Evolutionary conservation across 208 protist genomes (phyloP).

Genomic region (Willaertia magna): DNA sequence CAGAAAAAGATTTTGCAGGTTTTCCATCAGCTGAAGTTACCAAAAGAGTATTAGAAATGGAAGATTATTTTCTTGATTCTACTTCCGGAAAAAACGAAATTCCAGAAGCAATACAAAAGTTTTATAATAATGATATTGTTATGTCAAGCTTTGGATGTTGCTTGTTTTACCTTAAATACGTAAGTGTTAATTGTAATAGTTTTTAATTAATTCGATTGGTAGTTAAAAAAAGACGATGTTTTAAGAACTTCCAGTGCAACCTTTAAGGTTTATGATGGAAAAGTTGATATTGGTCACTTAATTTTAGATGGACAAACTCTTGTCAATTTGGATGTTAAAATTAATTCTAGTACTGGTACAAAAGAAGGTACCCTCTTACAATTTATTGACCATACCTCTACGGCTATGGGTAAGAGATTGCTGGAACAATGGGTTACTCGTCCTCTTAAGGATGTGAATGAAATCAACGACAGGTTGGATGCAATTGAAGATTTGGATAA

Average conservation of each 20-base stretch:
- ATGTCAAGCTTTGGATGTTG: conserved; percentile 14
- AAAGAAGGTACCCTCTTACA: conserved; percentile 14
- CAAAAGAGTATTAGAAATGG: not conserved
- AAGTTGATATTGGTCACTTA: not conserved
- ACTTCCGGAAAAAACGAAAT: not conserved
- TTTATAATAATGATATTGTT: conserved; percentile 10
- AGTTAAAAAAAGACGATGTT: not conserved
- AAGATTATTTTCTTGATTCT: not conserved
- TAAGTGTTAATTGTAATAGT: not conserved
- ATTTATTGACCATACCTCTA: conserved; percentile 10
- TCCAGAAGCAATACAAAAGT: not conserved
- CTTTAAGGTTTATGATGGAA: conserved; percentile 21
- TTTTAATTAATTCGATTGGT: not conserved
- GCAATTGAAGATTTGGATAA: conserved; percentile 20
- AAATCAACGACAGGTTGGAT: conserved; percentile 24
- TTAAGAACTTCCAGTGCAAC: not conserved
- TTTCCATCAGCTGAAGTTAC: not conserved
- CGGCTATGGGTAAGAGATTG: conserved; percentile 20
- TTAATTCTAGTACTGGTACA: not conserved
- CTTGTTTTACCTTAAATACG: conserved; percentile 3
- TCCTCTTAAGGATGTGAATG: not conserved
- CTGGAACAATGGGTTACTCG: conserved; percentile 21
- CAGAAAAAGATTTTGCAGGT: not conserved
- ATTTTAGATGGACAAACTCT: conserved; percentile 24
- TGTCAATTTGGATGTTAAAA: conserved; percentile 24